Evolutionary conservation across 2,329 filamentous ascomycete genomes (phyloP), one percentile per base, ranked within the genome.

Genomic region (Monosporascus sp.): DNA sequence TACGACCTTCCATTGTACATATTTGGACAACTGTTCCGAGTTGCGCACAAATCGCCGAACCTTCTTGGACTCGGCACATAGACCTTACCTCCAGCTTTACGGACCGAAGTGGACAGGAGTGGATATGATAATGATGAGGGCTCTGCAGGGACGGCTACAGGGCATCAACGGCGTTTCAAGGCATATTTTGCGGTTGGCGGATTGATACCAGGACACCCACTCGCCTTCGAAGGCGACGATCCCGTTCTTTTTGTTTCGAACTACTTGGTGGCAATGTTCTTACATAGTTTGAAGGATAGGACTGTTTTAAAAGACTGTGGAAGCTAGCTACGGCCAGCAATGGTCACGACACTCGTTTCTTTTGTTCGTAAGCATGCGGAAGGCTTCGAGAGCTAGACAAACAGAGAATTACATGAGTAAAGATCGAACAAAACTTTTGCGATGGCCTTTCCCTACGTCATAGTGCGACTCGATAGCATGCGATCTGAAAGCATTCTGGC

Each of bases 1-100:
- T 54, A 58, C 57, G 59, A 61, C 58, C 60, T 59, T 67, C 66
- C 60, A 51, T 57, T 68, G 65, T 68, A 68, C 60, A 68, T 68
- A 68, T 54, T 67, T 63, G 57, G 51, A 62, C 60, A 54, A 58
- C 60, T 54, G 50, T 36, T 24, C 8, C 47, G 36, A 36, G 31
- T 38, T 22, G 27, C 31, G 36, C 47, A 48, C 47, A 48, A 48
- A 36, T n/a, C 14, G 20, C 14, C 18, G 8, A 47, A 8, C 47
- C 27, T 48, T 27, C 20, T 22, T 34, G 47, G 36, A 24, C 36
- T 24, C 34, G n/a, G 27, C 36, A 38, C 36, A 37, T 36, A 37
- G 18, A 48, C 18, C 14, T 48, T 36, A 17, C 22, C 20, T 36
- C 14, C 31, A 17, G 18, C 20, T 17, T 22, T 20, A 36, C 7